These are phyloP conservation scores for Sarocladium oryzae DNA, from an alignment of 2,329 filamentous ascomycete genomes.

Conservation along the genomic window DNA sequence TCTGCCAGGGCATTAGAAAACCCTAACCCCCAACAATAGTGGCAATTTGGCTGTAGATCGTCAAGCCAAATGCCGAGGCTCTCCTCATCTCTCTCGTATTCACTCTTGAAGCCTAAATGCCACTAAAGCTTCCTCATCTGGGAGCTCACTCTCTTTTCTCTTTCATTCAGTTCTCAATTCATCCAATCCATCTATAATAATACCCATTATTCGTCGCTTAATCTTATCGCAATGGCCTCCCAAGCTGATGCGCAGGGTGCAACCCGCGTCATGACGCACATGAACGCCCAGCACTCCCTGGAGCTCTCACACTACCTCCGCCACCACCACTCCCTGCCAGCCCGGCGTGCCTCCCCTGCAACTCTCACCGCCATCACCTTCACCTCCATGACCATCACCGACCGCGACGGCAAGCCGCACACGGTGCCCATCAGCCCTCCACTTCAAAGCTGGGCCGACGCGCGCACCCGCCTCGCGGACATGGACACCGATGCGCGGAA, in stretches of 20 bases:
- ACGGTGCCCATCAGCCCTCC: conserved; percentile 63
- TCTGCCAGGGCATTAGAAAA: too few relatives aligned
- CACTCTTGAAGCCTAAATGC: too few relatives aligned
- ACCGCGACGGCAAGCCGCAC: conserved; percentile 35
- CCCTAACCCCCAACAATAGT: too few relatives aligned
- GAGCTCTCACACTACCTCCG: conserved; percentile 68
- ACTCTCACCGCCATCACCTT: conserved; percentile 52
- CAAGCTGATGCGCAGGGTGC: conserved; percentile 22
- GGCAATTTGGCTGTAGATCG: too few relatives aligned
- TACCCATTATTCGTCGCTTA: too few relatives aligned
- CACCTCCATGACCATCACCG: conserved; percentile 53
- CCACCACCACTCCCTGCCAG: conserved; percentile 60
- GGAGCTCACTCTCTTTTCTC: too few relatives aligned
- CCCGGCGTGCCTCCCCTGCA: conserved; percentile 48
- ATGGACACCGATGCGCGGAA: conserved; percentile 55
- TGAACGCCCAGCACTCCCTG: conserved; percentile 76
- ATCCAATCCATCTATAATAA: too few relatives aligned
- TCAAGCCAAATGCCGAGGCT: too few relatives aligned
- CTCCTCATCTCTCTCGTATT: too few relatives aligned
- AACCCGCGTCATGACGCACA: conserved; percentile 59
- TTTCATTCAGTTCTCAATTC: too few relatives aligned
- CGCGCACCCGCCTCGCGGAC: conserved; percentile 62
- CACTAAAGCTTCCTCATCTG: too few relatives aligned
- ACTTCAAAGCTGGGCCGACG: conserved; percentile 60
- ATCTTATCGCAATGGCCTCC: too few relatives aligned